Conservation (phyloP, 805 yeast genomes). For the Spathaspora hagerdaliae region DNA sequence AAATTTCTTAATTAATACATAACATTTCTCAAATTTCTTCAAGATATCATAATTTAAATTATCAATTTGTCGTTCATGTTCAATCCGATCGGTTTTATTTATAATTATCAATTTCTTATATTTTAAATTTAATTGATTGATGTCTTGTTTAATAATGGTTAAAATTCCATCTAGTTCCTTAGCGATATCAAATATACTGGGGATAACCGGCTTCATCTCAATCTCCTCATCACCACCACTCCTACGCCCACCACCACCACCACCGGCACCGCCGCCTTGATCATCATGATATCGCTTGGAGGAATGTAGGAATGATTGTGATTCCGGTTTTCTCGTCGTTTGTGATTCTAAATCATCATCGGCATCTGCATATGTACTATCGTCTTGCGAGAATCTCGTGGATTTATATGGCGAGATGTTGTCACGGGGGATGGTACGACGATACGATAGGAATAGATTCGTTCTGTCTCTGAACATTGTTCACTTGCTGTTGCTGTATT, state of each 20-base stretch:
- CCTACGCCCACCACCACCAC: too few species aligned
- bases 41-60: slow-evolving; percentile 71
- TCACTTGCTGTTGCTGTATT: neutral
- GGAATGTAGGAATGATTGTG: neutral
- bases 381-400: neutral
- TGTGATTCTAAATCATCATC: too few species aligned
- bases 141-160: slow-evolving; percentile 45
- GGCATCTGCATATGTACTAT: neutral
- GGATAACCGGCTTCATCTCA: slow-evolving; percentile 68
- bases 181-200: slow-evolving; percentile 72
- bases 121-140: slow-evolving; percentile 59
- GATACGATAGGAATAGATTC: slow-evolving; percentile 81
- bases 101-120: slow-evolving; percentile 85
- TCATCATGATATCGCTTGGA: neutral
- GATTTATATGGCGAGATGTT: neutral
- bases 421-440: slow-evolving; percentile 79
- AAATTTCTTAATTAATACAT: slow-evolving; percentile 67
- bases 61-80: slow-evolving; percentile 77
- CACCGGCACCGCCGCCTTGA: too few species aligned
- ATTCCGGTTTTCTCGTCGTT: neutral
- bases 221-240: slow-evolving; percentile 26
- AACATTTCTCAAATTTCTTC: slow-evolving; percentile 72
- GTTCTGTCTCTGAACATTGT: slow-evolving; percentile 90
- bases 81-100: slow-evolving; percentile 66
- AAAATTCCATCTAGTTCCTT: slow-evolving; percentile 66